Evolutionary conservation across 805 yeast genomes (phyloP).

Genomic region (Nakazawaea populi): DNA sequence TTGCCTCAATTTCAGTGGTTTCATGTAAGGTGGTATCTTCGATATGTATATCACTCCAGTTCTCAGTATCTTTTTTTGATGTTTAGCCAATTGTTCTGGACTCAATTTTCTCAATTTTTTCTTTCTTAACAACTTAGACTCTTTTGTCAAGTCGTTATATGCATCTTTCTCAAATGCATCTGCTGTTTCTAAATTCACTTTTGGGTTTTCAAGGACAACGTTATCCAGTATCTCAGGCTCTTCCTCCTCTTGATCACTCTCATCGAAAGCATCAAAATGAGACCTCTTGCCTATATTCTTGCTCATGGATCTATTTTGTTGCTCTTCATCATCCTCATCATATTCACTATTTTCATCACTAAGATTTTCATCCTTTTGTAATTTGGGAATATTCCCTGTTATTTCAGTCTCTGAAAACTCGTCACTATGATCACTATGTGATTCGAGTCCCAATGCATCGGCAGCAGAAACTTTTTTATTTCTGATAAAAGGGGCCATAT

Average conservation of each 20-base stretch:
- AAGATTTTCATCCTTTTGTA: conserved; percentile 5
- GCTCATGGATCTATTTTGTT: conserved; percentile 9
- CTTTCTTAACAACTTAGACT: conserved; percentile 23
- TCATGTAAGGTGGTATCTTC: conserved; percentile 93
- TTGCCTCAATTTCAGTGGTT: conserved; percentile 84
- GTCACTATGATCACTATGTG: conserved; percentile 1
- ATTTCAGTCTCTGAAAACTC: background rate
- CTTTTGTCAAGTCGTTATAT: conserved; percentile 20
- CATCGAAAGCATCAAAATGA: conserved; percentile 11
- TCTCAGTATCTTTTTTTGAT: conserved; percentile 49
- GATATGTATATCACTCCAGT: conserved; percentile 95
- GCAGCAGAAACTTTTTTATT: conserved; percentile 5
- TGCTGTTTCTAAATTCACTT: conserved; percentile 6
- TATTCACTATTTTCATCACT: conserved; percentile 5
- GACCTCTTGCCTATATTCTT: conserved; percentile 3
- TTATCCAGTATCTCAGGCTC: background rate
- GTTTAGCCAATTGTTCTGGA: conserved; percentile 48
- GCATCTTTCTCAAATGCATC: conserved; percentile 8
- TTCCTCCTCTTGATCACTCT: conserved; percentile 14
- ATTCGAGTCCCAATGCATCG: conserved; percentile 7
- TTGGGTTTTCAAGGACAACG: conserved; percentile 4
- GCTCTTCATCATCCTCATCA: conserved; percentile 8
- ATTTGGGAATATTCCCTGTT: background rate
- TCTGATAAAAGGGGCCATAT: background rate
- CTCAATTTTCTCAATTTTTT: conserved; percentile 46